phyloP scores from a whole-genome alignment of 352 stramenopile species.

The Elongisporangium prolatum region DNA sequence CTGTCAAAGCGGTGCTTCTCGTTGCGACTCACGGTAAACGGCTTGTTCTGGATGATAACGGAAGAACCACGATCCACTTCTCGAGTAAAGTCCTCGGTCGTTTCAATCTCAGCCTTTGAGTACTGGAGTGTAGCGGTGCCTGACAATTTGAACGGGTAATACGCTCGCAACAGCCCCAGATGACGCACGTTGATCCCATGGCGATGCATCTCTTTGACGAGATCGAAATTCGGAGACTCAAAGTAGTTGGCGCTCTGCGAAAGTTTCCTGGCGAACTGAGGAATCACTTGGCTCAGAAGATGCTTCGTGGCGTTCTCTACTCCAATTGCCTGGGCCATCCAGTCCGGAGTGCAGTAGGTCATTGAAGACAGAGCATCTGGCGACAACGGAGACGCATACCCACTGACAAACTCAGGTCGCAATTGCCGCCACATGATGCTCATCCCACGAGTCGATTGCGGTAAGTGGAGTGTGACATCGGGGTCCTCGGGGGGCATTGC shows the following conservation, averaged over 20 bases:
- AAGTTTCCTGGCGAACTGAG: slow-evolving; percentile 75
- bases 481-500: slow-evolving; percentile 88
- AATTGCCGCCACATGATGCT: slow-evolving; percentile 91
- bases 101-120: slow-evolving; percentile 70
- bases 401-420: slow-evolving; percentile 78
- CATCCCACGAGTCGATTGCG: slow-evolving; percentile 73
- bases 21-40: slow-evolving; percentile 40
- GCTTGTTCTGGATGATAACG: slow-evolving; percentile 52
- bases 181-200: slow-evolving; percentile 90
- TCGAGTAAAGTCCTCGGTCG: slow-evolving; percentile 74
- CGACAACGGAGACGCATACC: slow-evolving; percentile 51
- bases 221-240: slow-evolving; percentile 31
- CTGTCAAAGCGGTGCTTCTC: slow-evolving; percentile 42
- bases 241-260: slow-evolving; percentile 58
- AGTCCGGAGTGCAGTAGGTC: slow-evolving; percentile 86
- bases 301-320: slow-evolving; percentile 71
- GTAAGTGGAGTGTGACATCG: slow-evolving; percentile 66
- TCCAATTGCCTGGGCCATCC: slow-evolving; percentile 59
- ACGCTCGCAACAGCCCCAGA: slow-evolving; percentile 70
- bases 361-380: slow-evolving; percentile 81
- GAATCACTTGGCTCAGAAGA: slow-evolving; percentile 73
- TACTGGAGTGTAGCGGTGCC: slow-evolving; percentile 82
- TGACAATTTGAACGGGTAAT: slow-evolving; percentile 74
- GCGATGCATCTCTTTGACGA: slow-evolving; percentile 83
- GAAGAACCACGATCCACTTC: slow-evolving; percentile 70